Evolutionary conservation across 2,329 filamentous ascomycete genomes (phyloP).

Genomic region (Trichothecium roseum): DNA sequence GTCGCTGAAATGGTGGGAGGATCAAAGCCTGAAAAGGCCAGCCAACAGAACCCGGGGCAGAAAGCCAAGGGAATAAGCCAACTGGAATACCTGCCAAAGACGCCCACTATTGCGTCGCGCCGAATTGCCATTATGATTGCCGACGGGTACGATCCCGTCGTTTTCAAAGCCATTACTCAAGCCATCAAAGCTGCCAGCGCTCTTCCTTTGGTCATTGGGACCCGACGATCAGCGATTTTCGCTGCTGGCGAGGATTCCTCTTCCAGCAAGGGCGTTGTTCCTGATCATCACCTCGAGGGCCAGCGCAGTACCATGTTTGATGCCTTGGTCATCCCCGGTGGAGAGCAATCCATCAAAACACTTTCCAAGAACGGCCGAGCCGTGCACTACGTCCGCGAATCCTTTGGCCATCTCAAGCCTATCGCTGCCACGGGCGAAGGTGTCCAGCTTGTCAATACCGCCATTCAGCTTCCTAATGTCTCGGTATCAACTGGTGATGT

Average conservation of each 20-base stretch:
- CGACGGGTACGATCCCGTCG: conserved; percentile 61
- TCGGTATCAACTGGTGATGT: conserved; percentile 35
- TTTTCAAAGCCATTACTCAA: conserved; percentile 55
- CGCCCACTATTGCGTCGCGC: conserved; percentile 59
- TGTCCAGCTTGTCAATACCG: conserved; percentile 47
- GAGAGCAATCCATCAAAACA: conserved; percentile 49
- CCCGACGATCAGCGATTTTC: conserved; percentile 55
- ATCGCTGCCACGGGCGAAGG: conserved; percentile 68
- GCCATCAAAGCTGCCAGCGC: conserved; percentile 53
- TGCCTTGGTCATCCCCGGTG: conserved; percentile 66
- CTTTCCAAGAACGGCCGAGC: conserved; percentile 62
- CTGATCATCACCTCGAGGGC: conserved; percentile 72
- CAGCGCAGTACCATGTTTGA: conserved; percentile 76
- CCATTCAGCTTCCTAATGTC: conserved; percentile 32
- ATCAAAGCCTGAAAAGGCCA: conserved; percentile 40
- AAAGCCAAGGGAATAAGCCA: conserved; percentile 60
- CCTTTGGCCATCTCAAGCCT: conserved; percentile 72
- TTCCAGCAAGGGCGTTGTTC: conserved; percentile 42
- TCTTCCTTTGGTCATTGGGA: conserved; percentile 62
- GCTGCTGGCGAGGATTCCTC: conserved; percentile 46
- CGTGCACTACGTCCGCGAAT: conserved; percentile 67
- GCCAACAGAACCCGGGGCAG: conserved; percentile 52
- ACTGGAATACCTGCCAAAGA: conserved; percentile 51
- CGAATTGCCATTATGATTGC: conserved; percentile 67
- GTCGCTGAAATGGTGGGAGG: conserved; percentile 64